A percentile compares a stretch with the other conserved stretches of the same genome.
phyloP scores from a whole-genome alignment of 192 early-diverging fungal species.

The Podila minutissima region DNA sequence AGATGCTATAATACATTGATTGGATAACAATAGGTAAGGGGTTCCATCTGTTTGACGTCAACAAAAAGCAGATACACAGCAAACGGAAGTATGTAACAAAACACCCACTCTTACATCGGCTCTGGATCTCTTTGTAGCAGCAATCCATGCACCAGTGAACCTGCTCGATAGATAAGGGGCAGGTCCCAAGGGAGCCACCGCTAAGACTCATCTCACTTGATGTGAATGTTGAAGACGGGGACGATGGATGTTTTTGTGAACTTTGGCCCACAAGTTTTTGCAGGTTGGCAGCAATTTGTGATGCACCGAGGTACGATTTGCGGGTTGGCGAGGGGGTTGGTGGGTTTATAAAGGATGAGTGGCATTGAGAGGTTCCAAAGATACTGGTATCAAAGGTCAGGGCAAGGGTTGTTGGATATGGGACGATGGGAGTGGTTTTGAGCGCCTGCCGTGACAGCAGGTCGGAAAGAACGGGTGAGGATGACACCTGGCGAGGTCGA shows the following conservation, averaged over 20 bases:
- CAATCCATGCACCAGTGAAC: constrained; percentile 2
- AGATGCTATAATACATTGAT: too few relatives aligned
- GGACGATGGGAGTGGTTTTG: too few relatives aligned
- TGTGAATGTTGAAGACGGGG: not conserved
- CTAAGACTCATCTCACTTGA: not conserved
- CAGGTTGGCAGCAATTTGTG: not conserved
- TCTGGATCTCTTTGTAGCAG: constrained; percentile 1
- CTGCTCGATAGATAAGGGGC: not conserved
- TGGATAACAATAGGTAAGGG: too few relatives aligned
- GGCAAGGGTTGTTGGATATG: not conserved
- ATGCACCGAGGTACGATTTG: not conserved
- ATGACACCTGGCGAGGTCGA: too few relatives aligned
- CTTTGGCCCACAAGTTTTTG: not conserved
- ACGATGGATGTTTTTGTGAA: not conserved
- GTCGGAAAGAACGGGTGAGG: too few relatives aligned
- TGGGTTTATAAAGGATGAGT: not conserved
- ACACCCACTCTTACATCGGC: not conserved
- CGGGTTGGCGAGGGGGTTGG: not conserved
- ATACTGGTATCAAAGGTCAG: not conserved
- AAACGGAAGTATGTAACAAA: not conserved
- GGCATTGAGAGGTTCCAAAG: not conserved
- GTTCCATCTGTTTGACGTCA: too few relatives aligned
- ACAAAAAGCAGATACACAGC: not conserved
- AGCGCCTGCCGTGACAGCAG: too few relatives aligned
- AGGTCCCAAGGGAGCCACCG: not conserved